Evolutionary conservation across 441 rosid species (phyloP), one percentile per base, ranked within the genome.

Genomic region (Melastoma candidum): DNA sequence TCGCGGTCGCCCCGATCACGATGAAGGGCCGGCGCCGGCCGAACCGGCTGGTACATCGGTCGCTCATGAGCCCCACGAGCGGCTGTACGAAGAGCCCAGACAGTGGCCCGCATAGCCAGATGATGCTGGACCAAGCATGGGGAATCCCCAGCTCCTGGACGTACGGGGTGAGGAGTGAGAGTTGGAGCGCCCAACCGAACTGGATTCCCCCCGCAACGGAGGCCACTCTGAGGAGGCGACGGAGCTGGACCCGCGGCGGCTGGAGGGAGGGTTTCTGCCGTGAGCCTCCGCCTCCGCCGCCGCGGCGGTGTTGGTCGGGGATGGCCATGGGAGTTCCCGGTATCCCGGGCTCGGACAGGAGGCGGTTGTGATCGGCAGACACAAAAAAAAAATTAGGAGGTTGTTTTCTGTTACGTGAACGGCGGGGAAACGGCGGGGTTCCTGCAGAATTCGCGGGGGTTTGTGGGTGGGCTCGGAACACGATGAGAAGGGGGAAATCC

Each of bases 151-250:
- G 82, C 90, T 86, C 93, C 57, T 93, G 98, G 8, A 93, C 98
- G 58, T 88, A 93, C 3, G 98, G 97, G 0, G 97, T 88, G 32
- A 88, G 77, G 12, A 93, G 75, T n/a, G 98, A 93, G 17, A 88
- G 95, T 80, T 93, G 97, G 7, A 92, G 74, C 2, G 98, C 97
- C 98, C 97, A 92, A 0, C 98, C 96, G 79, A 93, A 93, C 44
- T 89, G 97, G 43, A 93, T 89, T 12, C 99, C 99, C 22, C 96
- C 81, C 0, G 96, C 93, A n/a, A 93, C 84, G 46, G 96, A 86
- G 17, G 99, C 83, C 47, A 93, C 99, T 26, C 84, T 82, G 53
- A 93, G 81, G 5, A 89, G 81, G 59, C 71, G 77, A 32, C 88
- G 76, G 58, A 81, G 75, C 25, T 80, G 77, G 0, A 83, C 78